Evolutionary conservation across 495 filamentous ascomycete genomes (phyloP).

Genomic region (Xylaria cubensis): DNA sequence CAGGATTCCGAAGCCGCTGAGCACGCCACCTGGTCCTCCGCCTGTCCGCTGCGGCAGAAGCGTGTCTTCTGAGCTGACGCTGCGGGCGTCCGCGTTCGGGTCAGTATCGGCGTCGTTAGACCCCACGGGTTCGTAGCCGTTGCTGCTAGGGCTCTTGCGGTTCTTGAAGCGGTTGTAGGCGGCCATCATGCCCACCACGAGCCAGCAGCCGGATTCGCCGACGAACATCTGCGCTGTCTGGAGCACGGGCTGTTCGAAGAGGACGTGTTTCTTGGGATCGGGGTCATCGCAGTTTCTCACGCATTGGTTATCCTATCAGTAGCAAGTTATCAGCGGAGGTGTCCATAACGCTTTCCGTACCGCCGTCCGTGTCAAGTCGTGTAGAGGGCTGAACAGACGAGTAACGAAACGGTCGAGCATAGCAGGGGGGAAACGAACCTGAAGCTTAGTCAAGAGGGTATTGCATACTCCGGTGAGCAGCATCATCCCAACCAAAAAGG

Average conservation of each 20-base stretch:
- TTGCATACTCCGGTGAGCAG: slow-evolving; percentile 89
- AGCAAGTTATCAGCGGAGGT: slow-evolving; percentile 10
- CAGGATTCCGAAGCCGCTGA: slow-evolving; percentile 75
- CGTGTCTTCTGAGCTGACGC: slow-evolving; percentile 46
- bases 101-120: slow-evolving; percentile 46
- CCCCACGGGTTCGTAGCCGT: slow-evolving; percentile 70
- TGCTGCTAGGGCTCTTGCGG: slow-evolving; percentile 48
- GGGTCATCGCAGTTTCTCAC: slow-evolving; percentile 84
- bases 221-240: slow-evolving; percentile 96
- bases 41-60: slow-evolving; percentile 49
- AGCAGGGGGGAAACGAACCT: slow-evolving; percentile 58
- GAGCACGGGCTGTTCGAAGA: slow-evolving; percentile 94
- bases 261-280: slow-evolving; percentile 67
- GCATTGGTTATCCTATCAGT: slow-evolving; percentile 87
- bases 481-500: slow-evolving; percentile 92
- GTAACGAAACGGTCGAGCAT: background rate
- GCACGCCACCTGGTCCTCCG: slow-evolving; percentile 53
- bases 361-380: background rate
- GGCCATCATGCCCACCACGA: slow-evolving; percentile 73
- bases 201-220: slow-evolving; percentile 91
- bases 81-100: slow-evolving; percentile 55
- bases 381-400: background rate
- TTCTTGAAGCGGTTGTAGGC: slow-evolving; percentile 65
- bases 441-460: slow-evolving; percentile 95
- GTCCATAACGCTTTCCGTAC: background rate